phyloP scores from a whole-genome alignment of 306 rosid species.

The Quercus wislizeni region DNA sequence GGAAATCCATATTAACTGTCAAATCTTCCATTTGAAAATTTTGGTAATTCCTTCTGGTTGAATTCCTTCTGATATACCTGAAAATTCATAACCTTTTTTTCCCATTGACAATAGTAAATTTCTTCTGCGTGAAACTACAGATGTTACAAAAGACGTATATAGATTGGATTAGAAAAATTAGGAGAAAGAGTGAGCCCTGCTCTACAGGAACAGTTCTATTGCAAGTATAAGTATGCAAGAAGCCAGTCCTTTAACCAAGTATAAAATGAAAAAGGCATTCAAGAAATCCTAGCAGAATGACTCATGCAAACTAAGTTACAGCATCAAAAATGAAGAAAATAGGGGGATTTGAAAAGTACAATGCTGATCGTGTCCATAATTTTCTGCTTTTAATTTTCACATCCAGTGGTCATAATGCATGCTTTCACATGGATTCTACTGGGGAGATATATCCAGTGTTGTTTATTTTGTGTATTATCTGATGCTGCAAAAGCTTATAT shows the following conservation, averaged over 20 bases:
- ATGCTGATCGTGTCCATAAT: not conserved
- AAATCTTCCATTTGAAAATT: not conserved
- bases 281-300: not conserved
- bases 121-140: not conserved
- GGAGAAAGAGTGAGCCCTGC: not conserved
- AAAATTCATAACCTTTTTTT: not conserved
- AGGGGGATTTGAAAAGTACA: not conserved
- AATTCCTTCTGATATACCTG: not conserved
- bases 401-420: not conserved
- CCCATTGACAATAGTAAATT: not conserved
- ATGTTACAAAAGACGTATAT: not conserved
- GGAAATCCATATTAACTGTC: not conserved
- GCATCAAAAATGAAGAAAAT: not conserved
- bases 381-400: not conserved
- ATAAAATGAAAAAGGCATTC: not conserved
- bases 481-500: no score
- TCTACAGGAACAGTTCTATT: not conserved
- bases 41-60: not conserved
- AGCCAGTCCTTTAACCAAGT: not conserved
- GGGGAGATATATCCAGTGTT: not conserved
- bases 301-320: not conserved
- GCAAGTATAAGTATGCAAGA: not conserved
- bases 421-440: not conserved
- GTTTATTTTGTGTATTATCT: no score
- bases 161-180: not conserved